These are phyloP conservation scores for Pholiota molesta DNA, from an alignment of 768 basidiomycete genomes.

Conservation along the genomic window DNA sequence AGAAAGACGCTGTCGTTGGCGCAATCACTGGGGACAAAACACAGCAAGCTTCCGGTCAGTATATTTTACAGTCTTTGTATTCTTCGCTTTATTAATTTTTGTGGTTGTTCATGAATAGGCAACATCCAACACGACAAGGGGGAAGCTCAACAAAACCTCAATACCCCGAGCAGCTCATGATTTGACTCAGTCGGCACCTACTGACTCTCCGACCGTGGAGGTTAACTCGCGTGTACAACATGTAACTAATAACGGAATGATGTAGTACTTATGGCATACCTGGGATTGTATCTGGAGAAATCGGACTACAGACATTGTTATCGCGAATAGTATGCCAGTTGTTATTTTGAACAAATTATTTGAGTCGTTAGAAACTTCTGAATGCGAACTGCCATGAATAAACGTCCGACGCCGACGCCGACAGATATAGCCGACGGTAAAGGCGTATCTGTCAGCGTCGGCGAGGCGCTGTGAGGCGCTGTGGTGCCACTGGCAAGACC, in stretches of 20 bases:
- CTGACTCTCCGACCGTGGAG: too few species aligned
- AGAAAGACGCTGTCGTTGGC: slow-evolving; percentile 53
- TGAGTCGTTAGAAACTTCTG: too few species aligned
- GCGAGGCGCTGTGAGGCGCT: neutral
- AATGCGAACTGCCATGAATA: too few species aligned
- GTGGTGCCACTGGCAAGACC: too few species aligned
- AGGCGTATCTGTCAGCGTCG: neutral
- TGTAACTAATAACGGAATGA: too few species aligned
- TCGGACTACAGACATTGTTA: too few species aligned
- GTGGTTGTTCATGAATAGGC: slow-evolving; percentile 36
- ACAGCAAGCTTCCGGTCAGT: slow-evolving; percentile 45
- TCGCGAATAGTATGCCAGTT: too few species aligned
- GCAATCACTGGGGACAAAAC: slow-evolving; percentile 52
- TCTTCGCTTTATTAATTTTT: neutral
- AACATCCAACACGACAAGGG: slow-evolving; percentile 60
- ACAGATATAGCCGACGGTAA: neutral
- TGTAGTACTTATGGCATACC: too few species aligned
- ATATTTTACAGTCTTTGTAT: neutral
- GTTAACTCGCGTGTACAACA: too few species aligned
- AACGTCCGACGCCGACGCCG: neutral
- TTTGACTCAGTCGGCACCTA: neutral
- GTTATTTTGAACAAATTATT: too few species aligned
- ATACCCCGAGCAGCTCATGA: slow-evolving; percentile 24
- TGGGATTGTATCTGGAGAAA: too few species aligned
- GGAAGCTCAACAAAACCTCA: slow-evolving; percentile 52